Evolutionary conservation across 75 land plant genomes (phyloP).

Genomic region (Selaginella tamariscina): DNA sequence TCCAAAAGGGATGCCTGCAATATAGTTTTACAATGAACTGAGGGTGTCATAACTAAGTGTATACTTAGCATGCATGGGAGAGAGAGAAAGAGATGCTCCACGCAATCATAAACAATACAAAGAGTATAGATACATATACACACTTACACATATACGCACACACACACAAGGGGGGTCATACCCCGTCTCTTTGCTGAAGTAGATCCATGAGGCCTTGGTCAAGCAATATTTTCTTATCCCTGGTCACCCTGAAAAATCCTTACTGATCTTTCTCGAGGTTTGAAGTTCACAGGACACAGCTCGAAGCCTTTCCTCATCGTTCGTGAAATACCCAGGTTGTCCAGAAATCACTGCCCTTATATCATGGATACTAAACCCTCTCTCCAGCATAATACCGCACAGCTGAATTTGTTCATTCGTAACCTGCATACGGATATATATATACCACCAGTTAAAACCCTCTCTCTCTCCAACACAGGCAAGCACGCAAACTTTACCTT

Average conservation of each 20-base stretch:
- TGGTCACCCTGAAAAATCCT: background rate
- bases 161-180: too few species aligned
- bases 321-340: background rate
- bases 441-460: too few species aligned
- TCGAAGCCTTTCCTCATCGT: background rate
- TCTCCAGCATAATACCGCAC: background rate
- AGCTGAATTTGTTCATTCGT: background rate
- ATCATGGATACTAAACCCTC: background rate
- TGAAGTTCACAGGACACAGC: background rate
- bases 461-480: too few species aligned
- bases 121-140: too few species aligned
- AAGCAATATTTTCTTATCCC: background rate
- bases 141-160: too few species aligned
- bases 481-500: too few species aligned
- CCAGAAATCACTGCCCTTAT: background rate
- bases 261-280: background rate
- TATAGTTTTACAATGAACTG: background rate
- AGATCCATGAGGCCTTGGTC: constrained; percentile 1
- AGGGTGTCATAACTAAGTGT: too few species aligned
- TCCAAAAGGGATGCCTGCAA: background rate
- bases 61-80: too few species aligned
- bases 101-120: too few species aligned
- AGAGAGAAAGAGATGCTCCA: too few species aligned
- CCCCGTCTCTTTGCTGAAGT: background rate
- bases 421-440: background rate